Conservation (phyloP, 805 yeast genomes). For the Yamadazyma scolyti region DNA sequence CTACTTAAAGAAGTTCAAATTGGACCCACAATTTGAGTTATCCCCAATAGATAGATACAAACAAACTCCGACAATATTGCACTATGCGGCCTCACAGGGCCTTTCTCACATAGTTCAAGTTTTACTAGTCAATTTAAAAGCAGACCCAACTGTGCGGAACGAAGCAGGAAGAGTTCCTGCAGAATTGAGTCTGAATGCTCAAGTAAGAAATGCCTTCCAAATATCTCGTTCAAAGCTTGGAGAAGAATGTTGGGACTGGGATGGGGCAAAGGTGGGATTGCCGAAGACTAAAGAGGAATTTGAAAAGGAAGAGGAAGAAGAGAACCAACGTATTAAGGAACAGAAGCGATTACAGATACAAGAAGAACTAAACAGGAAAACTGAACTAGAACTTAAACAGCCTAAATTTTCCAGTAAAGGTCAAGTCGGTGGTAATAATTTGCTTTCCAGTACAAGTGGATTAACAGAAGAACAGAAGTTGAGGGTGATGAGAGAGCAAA, state of each 20-base stretch:
- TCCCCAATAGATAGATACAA: constrained; percentile 52
- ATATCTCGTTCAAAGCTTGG: constrained; percentile 65
- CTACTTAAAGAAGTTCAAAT: constrained; percentile 55
- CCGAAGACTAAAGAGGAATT: constrained; percentile 57
- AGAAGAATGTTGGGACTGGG: constrained; percentile 70
- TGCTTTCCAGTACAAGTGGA: constrained; percentile 50
- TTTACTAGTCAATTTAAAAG: constrained; percentile 59
- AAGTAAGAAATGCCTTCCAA: constrained; percentile 57
- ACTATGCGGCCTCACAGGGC: constrained; percentile 70
- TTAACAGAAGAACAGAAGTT: constrained; percentile 70
- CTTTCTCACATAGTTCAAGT: constrained; percentile 63
- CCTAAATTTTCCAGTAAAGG: constrained; percentile 32
- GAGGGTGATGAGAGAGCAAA: constrained; percentile 85
- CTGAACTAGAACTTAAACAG: constrained; percentile 36
- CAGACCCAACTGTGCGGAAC: constrained; percentile 63
- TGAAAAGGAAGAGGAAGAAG: constrained; percentile 36
- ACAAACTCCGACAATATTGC: constrained; percentile 70
- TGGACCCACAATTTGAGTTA: constrained; percentile 51
- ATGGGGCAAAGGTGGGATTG: constrained; percentile 56
- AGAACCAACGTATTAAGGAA: constrained; percentile 30
- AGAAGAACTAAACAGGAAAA: constrained; percentile 40
- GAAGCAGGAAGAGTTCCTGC: constrained; percentile 59
- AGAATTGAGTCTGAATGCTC: constrained; percentile 53
- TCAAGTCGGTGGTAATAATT: constrained; percentile 20
- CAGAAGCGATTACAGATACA: constrained; percentile 41